Base-by-base conservation (phyloP, 2,329 filamentous ascomycete species). In the Alternaria gansuensis region DNA sequence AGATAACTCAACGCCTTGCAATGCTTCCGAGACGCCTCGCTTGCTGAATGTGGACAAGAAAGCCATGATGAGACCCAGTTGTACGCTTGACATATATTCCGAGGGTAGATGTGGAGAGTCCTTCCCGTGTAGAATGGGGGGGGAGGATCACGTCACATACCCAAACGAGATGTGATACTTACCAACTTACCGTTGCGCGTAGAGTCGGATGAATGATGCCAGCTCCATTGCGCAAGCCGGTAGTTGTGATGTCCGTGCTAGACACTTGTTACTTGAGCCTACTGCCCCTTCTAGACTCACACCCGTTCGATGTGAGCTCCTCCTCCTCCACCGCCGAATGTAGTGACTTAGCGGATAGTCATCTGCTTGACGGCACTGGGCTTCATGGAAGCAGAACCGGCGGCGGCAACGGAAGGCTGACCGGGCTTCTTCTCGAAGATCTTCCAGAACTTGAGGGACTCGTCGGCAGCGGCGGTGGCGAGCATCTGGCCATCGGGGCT, bases 401-500 rank as follows among this genome's bases (percentile, higher is more conserved):
- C 85, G 68, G 87, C 85, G 54, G 88, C 83, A 31, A 84, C 76
- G 48, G 87, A 86, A 51, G 88, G 86, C 60, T 86, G 82, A 59
- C 92, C 93, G 17, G 93, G 84, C 87, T 97, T 98, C 87, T 97
- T 97, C 86, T 99, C 95, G 75, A 99, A 99, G 71, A 99, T 86
- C 88, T 99, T 99, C 95, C 95, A 99, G 85, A 99, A 99, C 83
- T 99, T 99, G 79, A 99, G 85, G 75, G 90, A 94, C 84, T 99
- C 95, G 73, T 99, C 95, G 36, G 94, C 93, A 70, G 94, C 90
- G 60, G 95, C 94, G 51, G 95, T 99, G 50, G 95, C 95, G 55
- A 99, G 87, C 88, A 97, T 97, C 83, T 99, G 95, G 51, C 95
- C 95, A 74, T 99, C 95, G 3, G 95, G 95, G 82, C 93, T 97